phyloP scores from a whole-genome alignment of 768 basidiomycete genomes.

The Cystofilobasidium macerans region DNA sequence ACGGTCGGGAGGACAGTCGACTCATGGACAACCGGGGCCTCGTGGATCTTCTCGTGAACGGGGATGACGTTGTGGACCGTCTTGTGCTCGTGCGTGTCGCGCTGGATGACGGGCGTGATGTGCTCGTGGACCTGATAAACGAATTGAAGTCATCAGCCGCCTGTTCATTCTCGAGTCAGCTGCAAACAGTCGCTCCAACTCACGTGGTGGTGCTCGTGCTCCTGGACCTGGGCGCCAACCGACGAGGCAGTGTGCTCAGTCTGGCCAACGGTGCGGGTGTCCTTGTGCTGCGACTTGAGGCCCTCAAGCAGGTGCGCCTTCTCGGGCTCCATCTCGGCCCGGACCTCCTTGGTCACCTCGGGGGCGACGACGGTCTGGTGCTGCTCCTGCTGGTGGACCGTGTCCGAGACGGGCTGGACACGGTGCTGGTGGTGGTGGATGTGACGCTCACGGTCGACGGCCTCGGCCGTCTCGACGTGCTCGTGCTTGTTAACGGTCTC shows the following conservation, averaged over 20 bases:
- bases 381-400: slow-evolving; percentile 31
- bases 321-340: slow-evolving; percentile 38
- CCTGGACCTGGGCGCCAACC: slow-evolving; percentile 31
- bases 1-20: slow-evolving; percentile 23
- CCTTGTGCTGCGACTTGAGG: slow-evolving; percentile 33
- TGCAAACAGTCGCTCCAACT: slow-evolving; percentile 8
- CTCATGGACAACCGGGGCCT: slow-evolving; percentile 31
- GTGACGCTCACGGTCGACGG: slow-evolving; percentile 39
- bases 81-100: slow-evolving; percentile 39
- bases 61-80: slow-evolving; percentile 39
- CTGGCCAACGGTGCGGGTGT: slow-evolving; percentile 30
- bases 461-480: slow-evolving; percentile 36
- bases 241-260: slow-evolving; percentile 31
- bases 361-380: slow-evolving; percentile 34
- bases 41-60: slow-evolving; percentile 39
- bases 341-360: slow-evolving; percentile 35
- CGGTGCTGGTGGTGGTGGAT: slow-evolving; percentile 36
- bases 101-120: slow-evolving; percentile 39
- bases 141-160: slow-evolving; percentile 26
- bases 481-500: slow-evolving; percentile 35
- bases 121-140: slow-evolving; percentile 31
- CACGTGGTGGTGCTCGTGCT: slow-evolving; percentile 40
- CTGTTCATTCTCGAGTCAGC: background rate
- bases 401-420: slow-evolving; percentile 37
- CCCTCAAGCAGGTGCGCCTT: slow-evolving; percentile 35